These are phyloP conservation scores for Sugiyamaella boreocaroliniensis DNA, from an alignment of 805 yeast species.

Conservation along the genomic window DNA sequence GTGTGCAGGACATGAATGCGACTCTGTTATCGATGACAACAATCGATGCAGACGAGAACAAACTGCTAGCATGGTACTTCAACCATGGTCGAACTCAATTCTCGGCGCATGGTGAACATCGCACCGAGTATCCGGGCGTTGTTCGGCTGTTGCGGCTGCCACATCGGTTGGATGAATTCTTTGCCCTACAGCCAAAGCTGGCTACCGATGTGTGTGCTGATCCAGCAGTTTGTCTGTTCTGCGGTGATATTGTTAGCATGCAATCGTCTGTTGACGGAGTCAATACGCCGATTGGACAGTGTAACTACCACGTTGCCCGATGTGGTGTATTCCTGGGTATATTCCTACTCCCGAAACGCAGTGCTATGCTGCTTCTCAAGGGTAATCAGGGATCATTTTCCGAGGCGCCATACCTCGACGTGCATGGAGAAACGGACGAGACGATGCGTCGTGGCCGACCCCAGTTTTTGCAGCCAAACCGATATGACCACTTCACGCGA, in stretches of 20 bases:
- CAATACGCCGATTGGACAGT: constrained; percentile 59
- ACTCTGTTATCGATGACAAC: constrained; percentile 9
- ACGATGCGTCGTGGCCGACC: constrained; percentile 65
- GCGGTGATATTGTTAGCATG: constrained; percentile 63
- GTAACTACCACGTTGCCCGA: constrained; percentile 63
- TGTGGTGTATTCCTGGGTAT: constrained; percentile 60
- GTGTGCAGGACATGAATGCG: constrained; percentile 33
- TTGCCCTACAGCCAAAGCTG: constrained; percentile 34
- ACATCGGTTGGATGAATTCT: constrained; percentile 56
- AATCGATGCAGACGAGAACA: neutral
- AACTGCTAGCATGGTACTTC: neutral
- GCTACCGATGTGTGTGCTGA: constrained; percentile 37
- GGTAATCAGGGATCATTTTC: constrained; percentile 78
- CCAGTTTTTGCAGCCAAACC: constrained; percentile 50
- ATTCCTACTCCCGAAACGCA: constrained; percentile 63
- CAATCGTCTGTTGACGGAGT: constrained; percentile 47
- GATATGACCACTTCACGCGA: constrained; percentile 61
- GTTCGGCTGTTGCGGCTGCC: constrained; percentile 63
- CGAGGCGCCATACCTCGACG: constrained; percentile 77
- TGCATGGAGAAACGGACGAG: constrained; percentile 78
- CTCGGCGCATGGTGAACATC: neutral
- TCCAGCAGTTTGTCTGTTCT: constrained; percentile 81
- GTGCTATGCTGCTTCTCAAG: constrained; percentile 56
- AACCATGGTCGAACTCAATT: neutral
- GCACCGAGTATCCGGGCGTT: constrained; percentile 58